Percentiles rank a stretch among this genome's conserved stretches.
Evolutionary conservation across 352 stramenopile species (phyloP).

Genomic region (Thalassiosira exigua): DNA sequence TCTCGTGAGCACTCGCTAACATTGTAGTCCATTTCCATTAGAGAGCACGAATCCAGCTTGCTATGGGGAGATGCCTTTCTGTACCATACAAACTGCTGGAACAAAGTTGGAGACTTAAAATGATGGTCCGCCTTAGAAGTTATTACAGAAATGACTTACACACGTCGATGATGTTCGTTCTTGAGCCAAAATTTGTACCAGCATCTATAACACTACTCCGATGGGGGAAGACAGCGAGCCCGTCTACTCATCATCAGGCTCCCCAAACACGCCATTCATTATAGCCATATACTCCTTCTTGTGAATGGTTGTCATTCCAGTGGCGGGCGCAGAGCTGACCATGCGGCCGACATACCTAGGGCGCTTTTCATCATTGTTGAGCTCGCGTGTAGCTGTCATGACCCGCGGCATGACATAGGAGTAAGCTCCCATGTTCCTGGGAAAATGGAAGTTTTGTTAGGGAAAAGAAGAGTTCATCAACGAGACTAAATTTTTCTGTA

Average conservation of each 20-base stretch:
- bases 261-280: conserved; percentile 86
- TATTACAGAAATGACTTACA: no score
- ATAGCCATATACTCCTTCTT: conserved; percentile 92
- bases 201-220: no score
- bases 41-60: no score
- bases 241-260: neutral
- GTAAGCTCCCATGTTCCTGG: conserved; percentile 98
- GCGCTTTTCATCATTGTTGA: conserved; percentile 89
- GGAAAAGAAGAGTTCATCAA: neutral
- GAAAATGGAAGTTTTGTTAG: conserved; percentile 17
- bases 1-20: no score
- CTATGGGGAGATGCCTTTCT: no score
- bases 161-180: no score
- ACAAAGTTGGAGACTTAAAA: no score
- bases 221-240: no score
- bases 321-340: conserved; percentile 93
- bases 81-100: no score
- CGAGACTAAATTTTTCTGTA: conserved; percentile 7
- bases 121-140: no score
- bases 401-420: conserved; percentile 92
- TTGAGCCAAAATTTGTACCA: no score
- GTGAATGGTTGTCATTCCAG: conserved; percentile 94
- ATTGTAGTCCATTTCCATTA: no score
- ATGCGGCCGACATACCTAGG: conserved; percentile 92
- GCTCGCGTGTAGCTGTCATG: conserved; percentile 92